A percentile compares a stretch with the other conserved stretches of the same genome.
Conservation (phyloP, 1,139 yeast species). For the Hansenula anomala region DNA sequence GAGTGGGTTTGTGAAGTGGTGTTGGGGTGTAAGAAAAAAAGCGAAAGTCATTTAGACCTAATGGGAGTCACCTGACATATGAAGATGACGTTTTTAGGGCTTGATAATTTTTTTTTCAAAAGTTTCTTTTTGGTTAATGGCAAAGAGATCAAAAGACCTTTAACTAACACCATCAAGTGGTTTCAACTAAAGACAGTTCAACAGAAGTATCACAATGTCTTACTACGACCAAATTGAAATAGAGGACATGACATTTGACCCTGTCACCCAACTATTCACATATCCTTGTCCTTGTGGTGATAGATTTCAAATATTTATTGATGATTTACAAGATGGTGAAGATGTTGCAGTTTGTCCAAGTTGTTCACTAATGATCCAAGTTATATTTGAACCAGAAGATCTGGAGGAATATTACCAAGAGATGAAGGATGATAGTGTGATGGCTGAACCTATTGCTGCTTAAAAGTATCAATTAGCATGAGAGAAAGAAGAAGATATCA, state of each 20-base stretch:
- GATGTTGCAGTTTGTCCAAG: slow-evolving; percentile 96
- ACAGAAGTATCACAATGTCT: slow-evolving; percentile 28
- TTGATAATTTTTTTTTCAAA: background rate
- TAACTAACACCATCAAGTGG: too few species aligned
- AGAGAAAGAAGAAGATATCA: background rate
- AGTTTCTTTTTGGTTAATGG: background rate
- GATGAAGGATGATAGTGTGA: slow-evolving; percentile 14
- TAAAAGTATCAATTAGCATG: background rate
- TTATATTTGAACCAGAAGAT: slow-evolving; percentile 70
- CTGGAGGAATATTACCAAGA: slow-evolving; percentile 37
- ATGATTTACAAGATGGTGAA: slow-evolving; percentile 86
- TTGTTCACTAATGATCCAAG: slow-evolving; percentile 90
- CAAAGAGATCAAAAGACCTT: too few species aligned
- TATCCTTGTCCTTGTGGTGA: slow-evolving; percentile 99
- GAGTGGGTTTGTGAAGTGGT: too few species aligned
- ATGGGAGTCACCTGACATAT: too few species aligned
- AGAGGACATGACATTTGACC: slow-evolving; percentile 92
- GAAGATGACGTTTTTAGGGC: background rate
- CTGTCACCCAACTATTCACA: slow-evolving; percentile 71
- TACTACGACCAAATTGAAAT: slow-evolving; percentile 94
- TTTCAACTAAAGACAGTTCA: background rate
- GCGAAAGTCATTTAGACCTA: too few species aligned
- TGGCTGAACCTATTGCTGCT: slow-evolving; percentile 16
- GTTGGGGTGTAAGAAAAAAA: too few species aligned
- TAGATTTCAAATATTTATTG: slow-evolving; percentile 78